Evolutionary conservation across 768 basidiomycete genomes (phyloP), one percentile per base, ranked within the genome.

Genomic region (Phylloporus sp.): DNA sequence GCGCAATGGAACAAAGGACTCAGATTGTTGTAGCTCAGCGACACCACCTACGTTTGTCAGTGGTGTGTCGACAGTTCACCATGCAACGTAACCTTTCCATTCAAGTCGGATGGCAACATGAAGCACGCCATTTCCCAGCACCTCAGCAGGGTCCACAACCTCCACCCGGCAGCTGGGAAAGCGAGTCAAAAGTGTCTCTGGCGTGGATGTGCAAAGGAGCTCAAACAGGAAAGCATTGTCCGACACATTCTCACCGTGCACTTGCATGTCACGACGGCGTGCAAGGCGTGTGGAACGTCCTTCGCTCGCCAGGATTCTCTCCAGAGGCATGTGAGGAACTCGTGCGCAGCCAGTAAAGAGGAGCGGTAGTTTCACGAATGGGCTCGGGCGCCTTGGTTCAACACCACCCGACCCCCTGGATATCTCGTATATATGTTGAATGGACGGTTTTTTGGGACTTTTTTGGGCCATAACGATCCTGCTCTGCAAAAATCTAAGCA

Each of bases 301-400:
- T 63, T 65, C 46, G 62, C 63, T 18, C 59, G 63, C 20, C 38
- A 3, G 10, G 62, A 63, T 18, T 63, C 62, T 17, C 52, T 65
- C 10, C 61, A 49, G 41, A 52, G 62, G 3, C 62, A 63, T 5
- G 33, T 54, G 7, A 58, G 18, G 31, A 60, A 60, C 4, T 53
- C 59, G 6, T 53, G 59, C 7, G 56, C 29, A 10, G 34, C 36
- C 6, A 1, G 8, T 32, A 45, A 41, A 13, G 15, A 8, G 37
- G 22, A 27, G 6, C n/a, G 2, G 17, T 32, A 5, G 27, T 2
- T 4, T 8, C n/a, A 14, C 14, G n/a, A 5, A 8, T 21, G 21
- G n/a, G 26, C 13, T 17, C 5, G 32, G 23, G 13, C 5, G 20
- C 4, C 17, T 15, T 14, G 23, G 2, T 42, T 31, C 39, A 27